phyloP scores from a whole-genome alignment of 2,329 filamentous ascomycete species.

The Pestalotiopsis sp. region DNA sequence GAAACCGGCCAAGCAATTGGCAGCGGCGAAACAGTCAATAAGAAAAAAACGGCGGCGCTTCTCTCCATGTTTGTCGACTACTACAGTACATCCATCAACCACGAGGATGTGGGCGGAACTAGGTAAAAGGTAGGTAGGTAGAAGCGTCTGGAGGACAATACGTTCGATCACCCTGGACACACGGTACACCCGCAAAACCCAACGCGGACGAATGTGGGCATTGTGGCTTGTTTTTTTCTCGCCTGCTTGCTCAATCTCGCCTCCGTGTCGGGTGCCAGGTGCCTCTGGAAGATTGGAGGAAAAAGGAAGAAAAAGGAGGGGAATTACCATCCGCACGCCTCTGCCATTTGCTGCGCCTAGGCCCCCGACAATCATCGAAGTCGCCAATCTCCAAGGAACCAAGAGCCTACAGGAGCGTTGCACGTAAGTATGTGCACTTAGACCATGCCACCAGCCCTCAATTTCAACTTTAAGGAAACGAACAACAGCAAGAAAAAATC shows the following conservation, averaged over 20 bases:
- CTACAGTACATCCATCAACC: background rate
- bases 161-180: background rate
- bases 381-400: background rate
- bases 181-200: background rate
- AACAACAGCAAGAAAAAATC: too few relatives aligned
- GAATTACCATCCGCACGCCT: background rate
- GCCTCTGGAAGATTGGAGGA: background rate
- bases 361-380: background rate
- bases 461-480: too few relatives aligned
- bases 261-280: background rate
- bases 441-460: too few relatives aligned
- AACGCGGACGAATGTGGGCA: background rate
- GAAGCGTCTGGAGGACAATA: background rate
- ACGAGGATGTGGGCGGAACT: background rate
- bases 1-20: background rate
- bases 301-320: background rate
- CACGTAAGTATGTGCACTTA: too few relatives aligned
- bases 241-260: background rate
- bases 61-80: background rate
- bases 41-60: background rate
- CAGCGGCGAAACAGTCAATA: background rate
- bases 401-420: too few relatives aligned
- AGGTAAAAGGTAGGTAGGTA: background rate
- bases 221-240: background rate
- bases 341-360: background rate